Conservation (phyloP, 208 protist genomes). For the Leishmania braziliensis region DNA sequence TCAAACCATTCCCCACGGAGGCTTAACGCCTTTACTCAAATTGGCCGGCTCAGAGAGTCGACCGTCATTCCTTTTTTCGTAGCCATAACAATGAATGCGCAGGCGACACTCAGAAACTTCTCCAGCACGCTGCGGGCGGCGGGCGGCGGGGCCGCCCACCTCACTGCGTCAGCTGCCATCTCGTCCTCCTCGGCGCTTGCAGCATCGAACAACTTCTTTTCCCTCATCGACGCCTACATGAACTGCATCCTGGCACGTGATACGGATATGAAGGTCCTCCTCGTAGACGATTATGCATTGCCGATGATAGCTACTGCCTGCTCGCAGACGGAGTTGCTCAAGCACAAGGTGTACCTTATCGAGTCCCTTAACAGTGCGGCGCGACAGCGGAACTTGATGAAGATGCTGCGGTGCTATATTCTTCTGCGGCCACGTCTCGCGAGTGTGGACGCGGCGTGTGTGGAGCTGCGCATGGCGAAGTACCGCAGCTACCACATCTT, state of each 20-base stretch:
- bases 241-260: conserved; percentile 65
- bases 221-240: conserved; percentile 66
- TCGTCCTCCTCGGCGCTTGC: conserved; percentile 7
- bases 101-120: conserved; percentile 27
- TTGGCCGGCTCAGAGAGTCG: neutral
- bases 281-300: conserved; percentile 94
- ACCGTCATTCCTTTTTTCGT: neutral
- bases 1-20: neutral
- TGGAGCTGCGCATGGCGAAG: conserved; percentile 90
- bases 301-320: conserved; percentile 94
- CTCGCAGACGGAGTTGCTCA: conserved; percentile 94
- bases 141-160: neutral
- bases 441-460: conserved; percentile 83
- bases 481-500: conserved; percentile 81
- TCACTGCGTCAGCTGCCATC: neutral
- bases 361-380: conserved; percentile 80
- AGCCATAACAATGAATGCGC: conserved; percentile 17
- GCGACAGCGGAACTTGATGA: conserved; percentile 84
- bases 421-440: conserved; percentile 92
- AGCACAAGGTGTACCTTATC: conserved; percentile 97
- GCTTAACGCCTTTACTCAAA: neutral
- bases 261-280: conserved; percentile 94
- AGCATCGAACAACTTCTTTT: conserved; percentile 41
- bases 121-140: conserved; percentile 24
- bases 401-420: conserved; percentile 92